Percentiles rank a stretch among this genome's conserved stretches.
These are phyloP conservation scores for Neurospora sp. DNA, from an alignment of 495 filamentous ascomycete species.

Conservation along the genomic window DNA sequence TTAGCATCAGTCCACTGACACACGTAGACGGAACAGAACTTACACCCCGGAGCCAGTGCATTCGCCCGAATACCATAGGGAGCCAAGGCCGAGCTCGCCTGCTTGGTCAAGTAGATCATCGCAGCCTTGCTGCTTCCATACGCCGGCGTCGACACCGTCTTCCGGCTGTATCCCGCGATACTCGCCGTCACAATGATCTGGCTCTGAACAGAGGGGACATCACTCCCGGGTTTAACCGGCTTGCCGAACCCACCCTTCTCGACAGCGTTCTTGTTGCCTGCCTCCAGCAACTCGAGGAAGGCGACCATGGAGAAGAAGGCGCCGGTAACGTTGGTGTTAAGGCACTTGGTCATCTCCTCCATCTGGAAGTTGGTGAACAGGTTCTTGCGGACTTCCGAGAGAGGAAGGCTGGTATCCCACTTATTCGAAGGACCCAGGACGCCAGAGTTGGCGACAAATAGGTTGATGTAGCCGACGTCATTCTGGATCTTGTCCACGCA, in stretches of 20 bases:
- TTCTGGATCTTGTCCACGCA: constrained; percentile 38
- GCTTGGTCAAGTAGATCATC: constrained; percentile 50
- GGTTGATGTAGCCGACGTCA: constrained; percentile 43
- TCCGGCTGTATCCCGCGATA: constrained; percentile 43
- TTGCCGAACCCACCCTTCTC: constrained; percentile 25
- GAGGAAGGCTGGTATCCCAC: constrained; percentile 29
- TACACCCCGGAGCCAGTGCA: constrained; percentile 53
- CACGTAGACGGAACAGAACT: constrained; percentile 2
- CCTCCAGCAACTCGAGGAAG: constrained; percentile 55
- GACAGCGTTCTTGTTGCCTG: constrained; percentile 45
- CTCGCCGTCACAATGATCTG: constrained; percentile 43
- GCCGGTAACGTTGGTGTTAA: constrained; percentile 50
- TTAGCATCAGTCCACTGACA: neutral
- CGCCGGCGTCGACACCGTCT: constrained; percentile 31
- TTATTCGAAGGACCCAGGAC: constrained; percentile 24
- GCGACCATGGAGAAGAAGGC: constrained; percentile 53
- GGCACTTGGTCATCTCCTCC: constrained; percentile 41
- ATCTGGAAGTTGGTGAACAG: constrained; percentile 32
- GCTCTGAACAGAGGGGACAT: constrained; percentile 39
- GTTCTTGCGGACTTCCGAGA: constrained; percentile 24
- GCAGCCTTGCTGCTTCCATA: constrained; percentile 56
- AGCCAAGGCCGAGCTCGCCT: constrained; percentile 41
- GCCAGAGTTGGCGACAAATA: constrained; percentile 58
- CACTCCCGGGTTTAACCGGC: constrained; percentile 9
- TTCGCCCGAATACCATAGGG: constrained; percentile 50